A percentile compares a stretch with the other conserved stretches of the same genome.
These are phyloP conservation scores for Penicillium sp. DNA, from an alignment of 2,329 filamentous ascomycete genomes.

Conservation along the genomic window DNA sequence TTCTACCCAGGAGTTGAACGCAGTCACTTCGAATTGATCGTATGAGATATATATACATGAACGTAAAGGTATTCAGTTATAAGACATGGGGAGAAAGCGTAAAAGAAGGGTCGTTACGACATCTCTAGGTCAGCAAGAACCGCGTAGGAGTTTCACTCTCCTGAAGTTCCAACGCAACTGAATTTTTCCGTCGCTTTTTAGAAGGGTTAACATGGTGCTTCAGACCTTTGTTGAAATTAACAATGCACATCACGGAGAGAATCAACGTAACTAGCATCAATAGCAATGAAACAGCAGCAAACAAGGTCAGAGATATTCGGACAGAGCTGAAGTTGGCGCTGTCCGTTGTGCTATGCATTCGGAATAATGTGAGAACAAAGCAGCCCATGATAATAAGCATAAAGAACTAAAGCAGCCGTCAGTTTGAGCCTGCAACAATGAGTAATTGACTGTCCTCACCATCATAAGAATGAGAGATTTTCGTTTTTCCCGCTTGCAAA, in stretches of 20 bases:
- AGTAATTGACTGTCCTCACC: slow-evolving; percentile 1
- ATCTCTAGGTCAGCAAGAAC: slow-evolving; percentile 5
- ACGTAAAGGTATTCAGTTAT: background rate
- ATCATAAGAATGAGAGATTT: slow-evolving; percentile 19
- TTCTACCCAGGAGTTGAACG: no score
- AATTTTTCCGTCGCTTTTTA: slow-evolving; percentile 1
- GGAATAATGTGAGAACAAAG: slow-evolving; percentile 9
- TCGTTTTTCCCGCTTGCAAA: slow-evolving; percentile 18
- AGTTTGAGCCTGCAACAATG: background rate
- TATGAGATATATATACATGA: background rate
- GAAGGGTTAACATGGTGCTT: slow-evolving; percentile 9
- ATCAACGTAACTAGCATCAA: slow-evolving; percentile 12
- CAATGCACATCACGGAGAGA: slow-evolving; percentile 19
- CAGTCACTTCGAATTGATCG: background rate
- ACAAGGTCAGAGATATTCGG: slow-evolving; percentile 18
- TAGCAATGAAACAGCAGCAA: slow-evolving; percentile 13
- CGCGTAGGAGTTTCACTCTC: slow-evolving; percentile 3
- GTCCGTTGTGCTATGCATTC: slow-evolving; percentile 1
- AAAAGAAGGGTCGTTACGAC: background rate
- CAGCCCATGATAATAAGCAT: slow-evolving; percentile 14
- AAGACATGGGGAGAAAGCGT: background rate
- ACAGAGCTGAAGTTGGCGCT: slow-evolving; percentile 9
- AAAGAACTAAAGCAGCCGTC: slow-evolving; percentile 8
- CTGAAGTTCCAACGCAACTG: slow-evolving; percentile 5
- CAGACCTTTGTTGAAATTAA: slow-evolving; percentile 21